A percentile compares a stretch with the other conserved stretches of the same genome.
Conservation (phyloP, 345 rosid species). For the Fremontodendron californicum region DNA sequence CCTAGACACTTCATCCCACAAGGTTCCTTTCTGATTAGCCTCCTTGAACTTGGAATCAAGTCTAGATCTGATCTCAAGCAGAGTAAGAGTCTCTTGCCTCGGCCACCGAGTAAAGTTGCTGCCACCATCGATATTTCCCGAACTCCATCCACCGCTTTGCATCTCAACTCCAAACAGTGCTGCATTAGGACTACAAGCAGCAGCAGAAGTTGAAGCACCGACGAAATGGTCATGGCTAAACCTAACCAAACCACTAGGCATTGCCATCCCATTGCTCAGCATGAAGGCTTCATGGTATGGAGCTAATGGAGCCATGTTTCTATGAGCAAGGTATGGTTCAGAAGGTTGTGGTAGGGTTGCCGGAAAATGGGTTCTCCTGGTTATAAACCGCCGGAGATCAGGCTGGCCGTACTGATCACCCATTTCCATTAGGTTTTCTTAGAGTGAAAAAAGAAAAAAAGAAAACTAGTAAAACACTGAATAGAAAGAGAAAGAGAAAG, state of each 20-base stretch:
- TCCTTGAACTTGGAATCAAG: constrained; percentile 71
- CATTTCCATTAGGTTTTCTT: constrained; percentile 11
- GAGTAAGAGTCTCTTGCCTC: constrained; percentile 71
- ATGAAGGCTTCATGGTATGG: constrained; percentile 1
- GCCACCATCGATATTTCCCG: constrained; percentile 18
- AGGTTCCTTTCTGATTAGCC: constrained; percentile 60
- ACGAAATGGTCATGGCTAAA: background rate
- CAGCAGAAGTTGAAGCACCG: background rate
- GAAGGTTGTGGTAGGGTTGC: constrained; percentile 24
- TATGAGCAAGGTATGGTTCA: background rate
- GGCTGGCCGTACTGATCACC: constrained; percentile 45
- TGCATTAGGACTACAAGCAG: background rate
- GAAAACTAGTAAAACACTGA: background rate
- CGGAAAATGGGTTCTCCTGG: constrained; percentile 35
- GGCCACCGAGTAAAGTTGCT: constrained; percentile 67
- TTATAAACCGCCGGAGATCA: constrained; percentile 43
- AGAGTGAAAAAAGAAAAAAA: background rate
- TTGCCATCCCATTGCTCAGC: background rate
- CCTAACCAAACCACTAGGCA: background rate
- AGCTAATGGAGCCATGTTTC: background rate
- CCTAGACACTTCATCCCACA: constrained; percentile 76
- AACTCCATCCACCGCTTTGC: constrained; percentile 1
- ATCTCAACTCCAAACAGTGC: background rate
- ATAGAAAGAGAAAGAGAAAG: background rate
- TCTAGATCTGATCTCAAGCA: constrained; percentile 75